phyloP scores from a whole-genome alignment of 495 filamentous ascomycete genomes.

The Hamigera avellanea region DNA sequence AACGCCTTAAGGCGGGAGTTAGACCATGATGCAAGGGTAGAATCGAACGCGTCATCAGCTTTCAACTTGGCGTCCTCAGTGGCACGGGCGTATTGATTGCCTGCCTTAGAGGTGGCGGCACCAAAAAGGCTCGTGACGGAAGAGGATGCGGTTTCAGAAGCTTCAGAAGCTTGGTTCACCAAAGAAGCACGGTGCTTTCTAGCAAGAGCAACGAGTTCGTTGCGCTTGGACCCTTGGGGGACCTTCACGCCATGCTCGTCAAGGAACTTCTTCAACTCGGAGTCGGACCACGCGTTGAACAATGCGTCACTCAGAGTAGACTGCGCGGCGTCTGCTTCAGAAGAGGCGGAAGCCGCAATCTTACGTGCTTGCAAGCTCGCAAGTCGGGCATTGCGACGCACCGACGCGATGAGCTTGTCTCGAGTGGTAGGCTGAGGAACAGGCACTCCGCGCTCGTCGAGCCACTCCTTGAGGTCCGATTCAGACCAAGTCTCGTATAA shows the following conservation, averaged over 20 bases:
- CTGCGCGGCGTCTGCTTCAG: slow-evolving; percentile 56
- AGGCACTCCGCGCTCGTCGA: slow-evolving; percentile 82
- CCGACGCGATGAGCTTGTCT: slow-evolving; percentile 75
- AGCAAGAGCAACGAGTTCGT: slow-evolving; percentile 82
- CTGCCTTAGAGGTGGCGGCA: slow-evolving; percentile 73
- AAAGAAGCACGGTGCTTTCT: slow-evolving; percentile 77
- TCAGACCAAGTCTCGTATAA: slow-evolving; percentile 81
- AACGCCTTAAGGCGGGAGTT: slow-evolving; percentile 65
- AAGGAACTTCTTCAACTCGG: slow-evolving; percentile 62
- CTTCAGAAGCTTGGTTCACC: slow-evolving; percentile 48
- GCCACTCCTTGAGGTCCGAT: slow-evolving; percentile 67
- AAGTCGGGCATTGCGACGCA: slow-evolving; percentile 83
- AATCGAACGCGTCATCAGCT: slow-evolving; percentile 55
- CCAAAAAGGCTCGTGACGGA: slow-evolving; percentile 57
- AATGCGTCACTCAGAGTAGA: slow-evolving; percentile 66
- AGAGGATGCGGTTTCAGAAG: slow-evolving; percentile 24
- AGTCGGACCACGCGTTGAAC: slow-evolving; percentile 84
- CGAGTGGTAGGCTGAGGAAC: slow-evolving; percentile 75
- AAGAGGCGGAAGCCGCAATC: slow-evolving; percentile 47
- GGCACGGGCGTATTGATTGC: slow-evolving; percentile 64
- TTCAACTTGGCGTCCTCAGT: slow-evolving; percentile 58
- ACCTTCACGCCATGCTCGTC: slow-evolving; percentile 70
- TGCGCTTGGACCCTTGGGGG: slow-evolving; percentile 80
- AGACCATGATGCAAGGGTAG: slow-evolving; percentile 55
- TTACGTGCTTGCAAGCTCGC: slow-evolving; percentile 54